Conservation (phyloP, 306 rosid genomes). For the Sophora flavescens region DNA sequence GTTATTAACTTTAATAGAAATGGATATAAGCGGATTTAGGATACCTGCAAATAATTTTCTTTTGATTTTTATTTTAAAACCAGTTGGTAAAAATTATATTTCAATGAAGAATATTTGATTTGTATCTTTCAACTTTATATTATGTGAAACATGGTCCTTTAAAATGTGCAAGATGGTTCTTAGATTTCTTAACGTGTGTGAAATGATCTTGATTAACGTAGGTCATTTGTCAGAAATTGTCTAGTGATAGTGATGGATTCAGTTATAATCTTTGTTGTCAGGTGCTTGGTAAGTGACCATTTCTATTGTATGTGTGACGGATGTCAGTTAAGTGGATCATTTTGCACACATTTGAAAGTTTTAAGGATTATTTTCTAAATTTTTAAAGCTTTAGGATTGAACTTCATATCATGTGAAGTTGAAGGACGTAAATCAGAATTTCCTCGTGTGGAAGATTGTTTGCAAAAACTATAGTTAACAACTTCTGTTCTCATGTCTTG, state of each 20-base stretch:
- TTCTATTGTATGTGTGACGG: not conserved
- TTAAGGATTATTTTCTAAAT: not conserved
- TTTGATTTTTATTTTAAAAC: too few species aligned
- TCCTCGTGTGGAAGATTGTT: constrained; percentile 51
- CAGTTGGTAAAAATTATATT: too few species aligned
- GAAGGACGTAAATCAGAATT: too few species aligned
- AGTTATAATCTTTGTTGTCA: not conserved
- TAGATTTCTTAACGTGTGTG: too few species aligned
- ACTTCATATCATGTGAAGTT: not conserved
- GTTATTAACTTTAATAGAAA: too few species aligned
- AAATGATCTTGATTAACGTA: too few species aligned
- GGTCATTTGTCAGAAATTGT: not conserved
- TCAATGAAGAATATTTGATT: too few species aligned
- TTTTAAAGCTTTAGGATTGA: not conserved
- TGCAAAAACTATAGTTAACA: constrained; percentile 54
- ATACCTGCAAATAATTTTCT: too few species aligned
- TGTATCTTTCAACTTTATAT: too few species aligned
- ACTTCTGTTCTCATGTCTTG: constrained; percentile 75
- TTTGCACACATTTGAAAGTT: not conserved
- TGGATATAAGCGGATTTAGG: not conserved
- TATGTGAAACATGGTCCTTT: too few species aligned
- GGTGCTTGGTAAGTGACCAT: not conserved
- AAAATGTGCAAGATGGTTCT: too few species aligned
- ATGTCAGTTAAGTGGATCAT: not conserved
- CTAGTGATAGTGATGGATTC: not conserved